These are phyloP conservation scores for Lycium barbarum DNA, from an alignment of 257 asterid genomes.

Conservation along the genomic window DNA sequence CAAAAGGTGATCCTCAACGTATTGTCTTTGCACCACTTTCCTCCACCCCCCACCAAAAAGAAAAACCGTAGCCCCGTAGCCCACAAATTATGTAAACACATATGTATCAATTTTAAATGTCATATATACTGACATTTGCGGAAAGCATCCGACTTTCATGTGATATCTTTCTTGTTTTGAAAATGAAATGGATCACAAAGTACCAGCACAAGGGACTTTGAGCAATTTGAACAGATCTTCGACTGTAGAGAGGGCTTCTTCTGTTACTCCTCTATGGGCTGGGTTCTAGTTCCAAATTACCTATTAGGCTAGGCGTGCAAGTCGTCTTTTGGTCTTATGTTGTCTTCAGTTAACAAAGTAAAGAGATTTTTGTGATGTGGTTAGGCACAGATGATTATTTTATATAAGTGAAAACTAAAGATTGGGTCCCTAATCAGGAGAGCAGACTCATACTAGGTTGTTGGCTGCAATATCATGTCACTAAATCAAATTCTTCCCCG, in stretches of 20 bases:
- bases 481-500: not conserved
- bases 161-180: not conserved
- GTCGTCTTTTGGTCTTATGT: not conserved
- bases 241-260: not conserved
- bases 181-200: not conserved
- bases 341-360: not conserved
- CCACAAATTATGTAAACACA: not conserved
- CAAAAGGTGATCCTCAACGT: not conserved
- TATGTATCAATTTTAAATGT: not conserved
- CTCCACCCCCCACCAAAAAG: not conserved
- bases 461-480: not conserved
- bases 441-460: slow-evolving; percentile 2
- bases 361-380: not conserved
- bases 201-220: not conserved
- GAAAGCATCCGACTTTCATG: not conserved
- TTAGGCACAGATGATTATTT: not conserved
- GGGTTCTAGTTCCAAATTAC: not conserved
- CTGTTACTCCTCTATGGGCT: not conserved
- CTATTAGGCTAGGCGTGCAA: not conserved
- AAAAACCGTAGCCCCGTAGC: not conserved
- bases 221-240: not conserved
- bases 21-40: not conserved
- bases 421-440: not conserved
- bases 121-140: not conserved
- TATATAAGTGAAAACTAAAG: slow-evolving; percentile 3